Evolutionary conservation across 306 rosid species (phyloP).

Genomic region (Arachis stenosperma): DNA sequence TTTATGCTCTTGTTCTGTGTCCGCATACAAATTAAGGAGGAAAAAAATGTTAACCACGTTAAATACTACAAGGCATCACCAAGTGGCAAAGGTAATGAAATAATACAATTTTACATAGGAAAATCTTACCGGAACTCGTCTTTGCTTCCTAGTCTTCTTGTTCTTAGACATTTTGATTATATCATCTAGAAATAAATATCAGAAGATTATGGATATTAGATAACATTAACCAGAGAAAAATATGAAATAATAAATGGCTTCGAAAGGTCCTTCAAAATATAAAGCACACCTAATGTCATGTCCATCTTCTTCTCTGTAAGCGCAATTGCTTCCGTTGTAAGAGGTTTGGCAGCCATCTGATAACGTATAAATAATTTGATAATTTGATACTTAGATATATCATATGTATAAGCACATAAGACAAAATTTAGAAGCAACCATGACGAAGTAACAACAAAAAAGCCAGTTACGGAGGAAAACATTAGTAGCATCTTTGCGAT

Average conservation of each 20-base stretch:
- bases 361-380: neutral
- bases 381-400: neutral
- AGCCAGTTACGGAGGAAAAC: neutral
- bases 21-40: neutral
- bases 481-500: neutral
- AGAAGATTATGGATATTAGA: neutral
- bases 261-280: neutral
- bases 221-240: slow-evolving; percentile 16
- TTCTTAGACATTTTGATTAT: slow-evolving; percentile 83
- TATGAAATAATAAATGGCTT: neutral
- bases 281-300: slow-evolving; percentile 74
- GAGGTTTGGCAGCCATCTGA: slow-evolving; percentile 87
- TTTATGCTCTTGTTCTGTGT: slow-evolving; percentile 70
- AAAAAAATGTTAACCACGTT: slow-evolving; percentile 5
- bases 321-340: slow-evolving; percentile 73
- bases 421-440: neutral
- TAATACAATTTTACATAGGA: neutral
- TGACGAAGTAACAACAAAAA: neutral
- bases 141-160: slow-evolving; percentile 49
- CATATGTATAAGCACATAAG: neutral
- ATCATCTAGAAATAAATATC: slow-evolving; percentile 54
- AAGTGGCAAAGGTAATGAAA: neutral
- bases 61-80: neutral
- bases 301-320: slow-evolving; percentile 98
- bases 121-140: slow-evolving; percentile 59